Base-by-base conservation (phyloP, 2,329 filamentous ascomycete genomes). In the Penicillium sp. region DNA sequence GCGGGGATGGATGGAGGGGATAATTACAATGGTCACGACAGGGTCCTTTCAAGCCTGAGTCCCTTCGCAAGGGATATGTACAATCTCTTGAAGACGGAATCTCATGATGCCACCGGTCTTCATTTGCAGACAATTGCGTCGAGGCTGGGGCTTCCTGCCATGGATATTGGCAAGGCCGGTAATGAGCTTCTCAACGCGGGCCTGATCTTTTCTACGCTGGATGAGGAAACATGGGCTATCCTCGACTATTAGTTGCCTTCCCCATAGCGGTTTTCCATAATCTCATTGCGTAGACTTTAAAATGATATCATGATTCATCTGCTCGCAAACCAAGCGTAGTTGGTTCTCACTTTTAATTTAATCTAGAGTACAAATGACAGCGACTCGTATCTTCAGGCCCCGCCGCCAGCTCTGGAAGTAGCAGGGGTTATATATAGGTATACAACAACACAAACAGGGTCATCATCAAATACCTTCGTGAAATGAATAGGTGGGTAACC, bases 181-280 rank as follows among this genome's bases (percentile, higher is more conserved):
- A 91, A 96, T 67, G 92, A 98, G 76, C 76, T 99, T 69, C 75
- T 92, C 44, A 81, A 81, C 2, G 77, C 85, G 54, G 91, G 92
- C 29, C 72, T 91, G 66, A 91, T 96, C 63, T 99, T 92, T 77
- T 91, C 92, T 27, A 99, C 96, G 10, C 84, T 96, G 55, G 92
- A 98, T 76, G 93, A 98, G 69, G 84, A 91, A 75, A 98, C 93
- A 1, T 98, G 91, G 88, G 91, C 92, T 44, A 80, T 96, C 62
- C 79, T 97, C 59, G 91, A 96, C 31, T 65, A 65, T 49, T 64
- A 63, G 29, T 29, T 19, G 2, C 23, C 16, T 10, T 14, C 8
- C 16, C 26, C 27, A 9, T 14, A 9, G 4, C 25, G 21, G n/a
- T 19, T 21, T 33, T 47, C 16, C 23, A 45, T 55, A 57, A 58